Conservation (phyloP, 2,329 filamentous ascomycete species). For the Pseudogymnoascus sp. region DNA sequence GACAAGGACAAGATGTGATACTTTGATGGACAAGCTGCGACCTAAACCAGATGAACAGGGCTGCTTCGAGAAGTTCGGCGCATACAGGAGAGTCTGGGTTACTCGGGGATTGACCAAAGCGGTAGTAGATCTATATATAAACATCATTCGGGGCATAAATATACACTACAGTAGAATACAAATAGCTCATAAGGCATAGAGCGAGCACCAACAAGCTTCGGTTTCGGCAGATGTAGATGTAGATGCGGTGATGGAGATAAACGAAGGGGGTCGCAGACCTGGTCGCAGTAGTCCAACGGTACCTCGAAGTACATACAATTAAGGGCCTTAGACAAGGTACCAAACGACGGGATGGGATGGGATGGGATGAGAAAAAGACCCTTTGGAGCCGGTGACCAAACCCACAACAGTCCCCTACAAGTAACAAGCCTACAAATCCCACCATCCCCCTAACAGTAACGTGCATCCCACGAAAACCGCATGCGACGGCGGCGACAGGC, state of each 20-base stretch:
- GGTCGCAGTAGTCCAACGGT: background rate
- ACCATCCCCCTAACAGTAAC: background rate
- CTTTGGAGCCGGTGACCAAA: background rate
- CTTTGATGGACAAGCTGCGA: background rate
- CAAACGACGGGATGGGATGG: background rate
- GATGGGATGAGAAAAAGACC: background rate
- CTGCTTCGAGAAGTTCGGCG: constrained; percentile 5
- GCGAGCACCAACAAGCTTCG: background rate
- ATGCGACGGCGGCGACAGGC: background rate
- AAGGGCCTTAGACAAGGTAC: background rate
- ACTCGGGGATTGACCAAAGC: background rate
- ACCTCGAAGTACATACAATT: background rate
- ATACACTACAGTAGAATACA: background rate
- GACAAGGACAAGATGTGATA: background rate
- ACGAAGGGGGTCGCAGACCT: background rate
- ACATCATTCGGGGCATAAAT: background rate
- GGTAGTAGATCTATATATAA: background rate
- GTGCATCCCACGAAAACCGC: background rate
- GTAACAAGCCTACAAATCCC: background rate
- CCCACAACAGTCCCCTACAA: background rate
- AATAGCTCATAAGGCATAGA: background rate
- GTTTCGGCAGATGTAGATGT: background rate
- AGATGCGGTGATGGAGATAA: background rate
- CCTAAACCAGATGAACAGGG: background rate
- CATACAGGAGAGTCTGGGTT: background rate